Conservation (phyloP, 2,329 filamentous ascomycete genomes). For the Fusarium hostae region DNA sequence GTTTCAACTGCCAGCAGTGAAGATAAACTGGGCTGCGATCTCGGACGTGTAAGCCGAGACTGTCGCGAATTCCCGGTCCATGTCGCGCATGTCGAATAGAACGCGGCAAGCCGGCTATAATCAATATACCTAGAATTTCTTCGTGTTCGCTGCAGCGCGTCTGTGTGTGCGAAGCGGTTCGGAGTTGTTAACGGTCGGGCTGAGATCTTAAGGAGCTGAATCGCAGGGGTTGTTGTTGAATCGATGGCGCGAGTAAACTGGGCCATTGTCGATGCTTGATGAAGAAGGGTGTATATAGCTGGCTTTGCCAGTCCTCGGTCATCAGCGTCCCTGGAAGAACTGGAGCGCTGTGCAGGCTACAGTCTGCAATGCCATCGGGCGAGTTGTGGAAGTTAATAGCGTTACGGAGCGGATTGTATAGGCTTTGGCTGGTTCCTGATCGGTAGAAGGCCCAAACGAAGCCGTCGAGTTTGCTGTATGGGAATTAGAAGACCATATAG, state of each 20-base stretch:
- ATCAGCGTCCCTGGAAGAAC: constrained; percentile 42
- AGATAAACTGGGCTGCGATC: background rate
- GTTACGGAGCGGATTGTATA: constrained; percentile 17
- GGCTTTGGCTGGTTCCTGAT: constrained; percentile 20
- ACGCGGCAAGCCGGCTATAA: background rate
- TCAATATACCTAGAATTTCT: background rate
- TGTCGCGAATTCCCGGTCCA: constrained; percentile 22
- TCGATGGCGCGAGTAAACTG: constrained; percentile 33
- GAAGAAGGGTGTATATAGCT: constrained; percentile 8
- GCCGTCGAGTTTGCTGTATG: background rate
- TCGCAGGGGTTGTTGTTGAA: constrained; percentile 25
- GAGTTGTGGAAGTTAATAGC: constrained; percentile 24
- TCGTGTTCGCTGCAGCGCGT: constrained; percentile 7
- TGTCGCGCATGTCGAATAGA: constrained; percentile 11
- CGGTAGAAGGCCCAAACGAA: background rate
- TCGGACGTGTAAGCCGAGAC: constrained; percentile 19
- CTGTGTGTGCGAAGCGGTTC: constrained; percentile 5
- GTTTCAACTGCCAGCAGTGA: constrained; percentile 19
- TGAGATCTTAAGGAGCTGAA: constrained; percentile 34
- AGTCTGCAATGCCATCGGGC: constrained; percentile 44
- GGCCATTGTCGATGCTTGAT: constrained; percentile 40
- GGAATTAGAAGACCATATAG: background rate
- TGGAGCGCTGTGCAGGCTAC: constrained; percentile 39
- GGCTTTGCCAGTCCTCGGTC: constrained; percentile 22
- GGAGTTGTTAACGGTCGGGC: constrained; percentile 16